Percentiles rank a stretch among this genome's conserved stretches.
phyloP scores from a whole-genome alignment of 352 stramenopile genomes.

The Thalassiosira delicatula region DNA sequence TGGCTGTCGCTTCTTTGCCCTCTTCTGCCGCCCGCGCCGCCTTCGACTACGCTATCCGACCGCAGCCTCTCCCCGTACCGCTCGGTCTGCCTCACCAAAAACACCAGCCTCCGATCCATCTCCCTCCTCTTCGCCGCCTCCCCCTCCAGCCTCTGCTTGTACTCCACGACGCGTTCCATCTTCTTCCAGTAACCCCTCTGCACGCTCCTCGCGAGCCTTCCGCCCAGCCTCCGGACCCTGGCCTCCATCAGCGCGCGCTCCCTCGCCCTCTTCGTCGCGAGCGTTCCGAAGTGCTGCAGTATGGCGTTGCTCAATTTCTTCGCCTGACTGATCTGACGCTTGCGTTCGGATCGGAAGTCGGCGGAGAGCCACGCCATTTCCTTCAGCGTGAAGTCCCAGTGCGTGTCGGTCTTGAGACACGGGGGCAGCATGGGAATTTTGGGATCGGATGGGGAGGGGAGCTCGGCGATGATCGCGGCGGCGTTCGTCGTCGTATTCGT shows the following conservation, averaged over 20 bases:
- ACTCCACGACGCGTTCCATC: constrained; percentile 97
- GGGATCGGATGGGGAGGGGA: too few relatives aligned
- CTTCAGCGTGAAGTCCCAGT: constrained; percentile 84
- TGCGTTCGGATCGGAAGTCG: constrained; percentile 81
- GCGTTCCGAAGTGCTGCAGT: constrained; percentile 56
- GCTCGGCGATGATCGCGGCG: too few relatives aligned
- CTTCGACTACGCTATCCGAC: too few relatives aligned
- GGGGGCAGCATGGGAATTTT: constrained; percentile 2
- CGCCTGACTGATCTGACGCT: constrained; percentile 70
- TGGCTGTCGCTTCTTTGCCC: neutral
- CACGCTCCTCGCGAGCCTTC: constrained; percentile 88
- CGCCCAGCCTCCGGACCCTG: constrained; percentile 74
- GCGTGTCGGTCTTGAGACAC: constrained; percentile 67
- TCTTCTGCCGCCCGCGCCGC: constrained; percentile 37
- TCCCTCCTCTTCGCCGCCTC: constrained; percentile 87
- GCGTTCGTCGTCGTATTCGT: too few relatives aligned
- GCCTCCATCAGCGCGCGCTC: constrained; percentile 62
- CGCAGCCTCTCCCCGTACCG: constrained; percentile 88
- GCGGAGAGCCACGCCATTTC: constrained; percentile 82
- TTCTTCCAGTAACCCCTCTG: constrained; percentile 96
- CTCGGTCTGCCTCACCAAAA: constrained; percentile 95
- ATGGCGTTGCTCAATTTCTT: constrained; percentile 69
- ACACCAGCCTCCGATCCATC: constrained; percentile 96
- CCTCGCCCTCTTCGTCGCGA: constrained; percentile 40
- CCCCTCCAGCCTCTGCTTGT: constrained; percentile 94